Percentiles rank a stretch among this genome's conserved stretches.
phyloP scores from a whole-genome alignment of 1,284 basidiomycete genomes.

The Rhodotorula sp. region DNA sequence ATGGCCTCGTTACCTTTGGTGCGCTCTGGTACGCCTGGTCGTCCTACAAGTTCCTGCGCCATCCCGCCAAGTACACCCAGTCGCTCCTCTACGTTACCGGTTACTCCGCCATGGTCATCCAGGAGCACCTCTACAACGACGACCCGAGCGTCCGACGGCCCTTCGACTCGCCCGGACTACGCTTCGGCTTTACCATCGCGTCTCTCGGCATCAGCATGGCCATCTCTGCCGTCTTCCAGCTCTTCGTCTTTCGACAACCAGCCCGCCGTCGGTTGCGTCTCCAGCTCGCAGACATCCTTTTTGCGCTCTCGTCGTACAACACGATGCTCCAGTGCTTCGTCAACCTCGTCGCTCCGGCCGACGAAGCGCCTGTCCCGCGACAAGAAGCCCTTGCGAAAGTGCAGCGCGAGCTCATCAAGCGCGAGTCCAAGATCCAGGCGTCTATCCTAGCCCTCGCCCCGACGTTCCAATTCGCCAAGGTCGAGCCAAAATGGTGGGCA shows the following conservation, averaged over 20 bases:
- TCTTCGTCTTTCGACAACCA: conserved; percentile 35
- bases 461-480: conserved; percentile 30
- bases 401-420: conserved; percentile 28
- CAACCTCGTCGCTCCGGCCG: conserved; percentile 34
- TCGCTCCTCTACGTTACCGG: conserved; percentile 23
- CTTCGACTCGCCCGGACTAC: conserved; percentile 26
- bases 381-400: conserved; percentile 29
- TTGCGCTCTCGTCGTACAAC: conserved; percentile 36
- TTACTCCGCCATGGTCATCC: conserved; percentile 24
- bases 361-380: conserved; percentile 27
- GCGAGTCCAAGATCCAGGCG: conserved; percentile 30
- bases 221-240: conserved; percentile 33
- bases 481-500: conserved; percentile 30
- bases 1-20: conserved; percentile 20
- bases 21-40: conserved; percentile 30
- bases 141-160: conserved; percentile 1
- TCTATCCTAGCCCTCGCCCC: conserved; percentile 28
- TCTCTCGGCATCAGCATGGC: conserved; percentile 31
- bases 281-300: conserved; percentile 31
- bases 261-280: conserved; percentile 32
- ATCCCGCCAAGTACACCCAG: conserved; percentile 28
- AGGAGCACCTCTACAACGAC: conserved; percentile 34
- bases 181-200: conserved; percentile 32
- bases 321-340: conserved; percentile 32
- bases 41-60: conserved; percentile 28